phyloP scores from a whole-genome alignment of 805 yeast genomes.

The Lipomyces sp. region DNA sequence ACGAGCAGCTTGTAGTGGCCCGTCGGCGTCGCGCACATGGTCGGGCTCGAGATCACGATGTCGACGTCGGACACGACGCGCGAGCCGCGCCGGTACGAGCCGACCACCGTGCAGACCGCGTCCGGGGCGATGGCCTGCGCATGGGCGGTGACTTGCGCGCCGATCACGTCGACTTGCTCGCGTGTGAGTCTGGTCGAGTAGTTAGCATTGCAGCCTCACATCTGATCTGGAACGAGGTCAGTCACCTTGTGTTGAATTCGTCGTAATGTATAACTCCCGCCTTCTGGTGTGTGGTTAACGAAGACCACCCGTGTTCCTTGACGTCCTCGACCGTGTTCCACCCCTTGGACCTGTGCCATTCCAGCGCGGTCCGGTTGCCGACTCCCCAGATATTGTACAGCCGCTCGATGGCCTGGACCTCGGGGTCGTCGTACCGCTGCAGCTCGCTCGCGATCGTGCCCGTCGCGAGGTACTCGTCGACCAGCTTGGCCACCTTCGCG shows the following conservation, averaged over 20 bases:
- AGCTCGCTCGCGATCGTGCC: slow-evolving; percentile 25
- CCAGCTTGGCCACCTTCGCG: slow-evolving; percentile 20
- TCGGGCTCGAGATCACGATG: slow-evolving; percentile 20
- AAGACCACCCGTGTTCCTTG: slow-evolving; percentile 11
- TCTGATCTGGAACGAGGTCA: too few relatives aligned
- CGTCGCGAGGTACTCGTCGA: slow-evolving; percentile 20
- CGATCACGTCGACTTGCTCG: slow-evolving; percentile 21
- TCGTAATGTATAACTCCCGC: slow-evolving; percentile 24
- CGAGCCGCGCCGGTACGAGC: slow-evolving; percentile 29
- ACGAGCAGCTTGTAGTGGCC: slow-evolving; percentile 12
- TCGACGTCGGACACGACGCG: slow-evolving; percentile 20
- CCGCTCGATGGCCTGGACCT: slow-evolving; percentile 13
- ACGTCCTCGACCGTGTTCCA: slow-evolving; percentile 25
- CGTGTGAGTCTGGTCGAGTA: slow-evolving; percentile 8
- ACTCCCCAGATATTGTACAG: slow-evolving; percentile 29
- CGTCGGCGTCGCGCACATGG: neutral
- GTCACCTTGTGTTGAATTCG: slow-evolving; percentile 22
- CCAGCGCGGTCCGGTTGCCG: slow-evolving; percentile 21
- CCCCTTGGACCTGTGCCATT: slow-evolving; percentile 24
- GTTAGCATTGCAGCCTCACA: neutral
- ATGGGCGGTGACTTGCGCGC: slow-evolving; percentile 3
- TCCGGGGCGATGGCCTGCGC: slow-evolving; percentile 8
- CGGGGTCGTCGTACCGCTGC: slow-evolving; percentile 2
- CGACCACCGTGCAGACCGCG: slow-evolving; percentile 13
- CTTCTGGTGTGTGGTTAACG: slow-evolving; percentile 17